Evolutionary conservation across 306 rosid genomes (phyloP).

Genomic region (Fagus crenata): DNA sequence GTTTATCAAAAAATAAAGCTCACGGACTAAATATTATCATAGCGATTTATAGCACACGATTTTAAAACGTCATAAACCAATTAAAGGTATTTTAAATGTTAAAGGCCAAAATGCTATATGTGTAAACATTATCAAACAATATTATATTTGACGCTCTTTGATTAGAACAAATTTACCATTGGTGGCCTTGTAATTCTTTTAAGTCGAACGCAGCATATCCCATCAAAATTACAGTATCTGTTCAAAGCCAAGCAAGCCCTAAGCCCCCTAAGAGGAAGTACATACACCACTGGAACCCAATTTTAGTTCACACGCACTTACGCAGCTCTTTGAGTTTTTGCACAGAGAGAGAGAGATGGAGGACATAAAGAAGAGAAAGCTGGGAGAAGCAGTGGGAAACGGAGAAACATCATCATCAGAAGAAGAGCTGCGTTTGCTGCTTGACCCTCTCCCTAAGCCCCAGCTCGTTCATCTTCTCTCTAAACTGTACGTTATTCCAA

Average conservation of each 20-base stretch:
- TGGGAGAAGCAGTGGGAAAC: conserved; percentile 38
- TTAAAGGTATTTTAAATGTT: no score
- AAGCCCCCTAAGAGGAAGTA: background rate
- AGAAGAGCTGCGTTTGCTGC: conserved; percentile 58
- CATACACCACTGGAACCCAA: background rate
- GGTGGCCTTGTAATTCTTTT: no score
- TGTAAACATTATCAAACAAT: no score
- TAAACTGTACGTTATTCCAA: conserved; percentile 49
- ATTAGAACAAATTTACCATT: no score
- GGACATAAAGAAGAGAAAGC: conserved; percentile 77
- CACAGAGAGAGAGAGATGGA: conserved; percentile 41
- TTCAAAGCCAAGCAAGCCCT: background rate
- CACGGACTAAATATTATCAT: no score
- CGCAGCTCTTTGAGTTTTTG: background rate
- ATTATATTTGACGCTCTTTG: no score
- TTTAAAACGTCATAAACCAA: no score
- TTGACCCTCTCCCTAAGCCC: conserved; percentile 68
- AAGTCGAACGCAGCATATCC: no score
- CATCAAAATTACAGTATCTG: no score
- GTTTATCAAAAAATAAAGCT: no score
- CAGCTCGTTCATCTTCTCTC: conserved; percentile 78
- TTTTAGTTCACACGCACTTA: background rate
- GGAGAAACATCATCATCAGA: conserved; percentile 32
- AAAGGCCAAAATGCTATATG: no score
- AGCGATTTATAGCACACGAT: no score